Base-by-base conservation (phyloP, 257 asterid species). In the Solanum bulbocastanum region DNA sequence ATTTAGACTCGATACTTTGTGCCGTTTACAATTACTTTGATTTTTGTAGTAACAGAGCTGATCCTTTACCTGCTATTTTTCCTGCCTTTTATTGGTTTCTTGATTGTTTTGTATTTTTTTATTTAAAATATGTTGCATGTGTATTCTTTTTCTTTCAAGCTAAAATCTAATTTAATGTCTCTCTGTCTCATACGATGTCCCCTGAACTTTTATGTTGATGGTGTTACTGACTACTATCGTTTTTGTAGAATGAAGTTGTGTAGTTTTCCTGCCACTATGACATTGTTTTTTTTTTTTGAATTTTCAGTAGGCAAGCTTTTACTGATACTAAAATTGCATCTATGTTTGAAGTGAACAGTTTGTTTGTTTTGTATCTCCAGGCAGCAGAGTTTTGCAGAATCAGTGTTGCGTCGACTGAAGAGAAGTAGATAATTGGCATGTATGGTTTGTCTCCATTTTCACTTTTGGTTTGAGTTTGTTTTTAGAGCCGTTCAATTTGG, bases 351-450 rank as follows among this genome's bases (percentile, higher is more conserved):
- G 10, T 65, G 25, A 44, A 79, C 36, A 1, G 32, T 75, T 62
- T 39, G 27, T 79, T 46, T 4, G 25, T 20, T 62, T 89, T 78
- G 37, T 37, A 23, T 85, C 79, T 93, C 90, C 96, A 93, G 98
- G 96, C 98, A 95, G 89, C 95, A 93, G 86, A 92, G 94, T 90
- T 95, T 95, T 87, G 98, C 97, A 8, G 98, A 95, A 72, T 93
- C 95, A 5, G 91, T 96, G 78, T 91, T 97, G 84, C 94, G 94
- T 44, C 91, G 96, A 42, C 90, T 95, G 68, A 95, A 87, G 98
- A 97, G 92, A 88, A 92, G 87, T 94, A 93, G 90, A 73, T 23
- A 15, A 79, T 44, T 42, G 84, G 65, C 30, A 86, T 74, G 14
- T 37, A 71, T 72, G 20, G 9, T 42, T 49, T 49, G 32, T 52